These are phyloP conservation scores for Pythium utonaiense DNA, from an alignment of 352 stramenopile species.

Conservation along the genomic window DNA sequence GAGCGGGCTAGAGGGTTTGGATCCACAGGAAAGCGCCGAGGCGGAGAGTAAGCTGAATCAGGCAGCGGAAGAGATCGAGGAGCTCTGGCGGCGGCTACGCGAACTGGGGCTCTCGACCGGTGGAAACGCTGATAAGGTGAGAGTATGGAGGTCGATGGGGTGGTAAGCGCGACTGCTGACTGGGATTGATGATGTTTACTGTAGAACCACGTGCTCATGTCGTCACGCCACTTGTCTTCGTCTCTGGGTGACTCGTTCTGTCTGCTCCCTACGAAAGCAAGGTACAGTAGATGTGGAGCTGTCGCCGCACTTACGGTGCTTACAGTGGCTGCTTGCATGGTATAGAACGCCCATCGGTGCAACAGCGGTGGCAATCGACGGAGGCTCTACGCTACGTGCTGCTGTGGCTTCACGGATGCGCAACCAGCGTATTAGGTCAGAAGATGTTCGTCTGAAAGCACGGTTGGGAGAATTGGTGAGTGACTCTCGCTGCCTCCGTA, in stretches of 20 bases:
- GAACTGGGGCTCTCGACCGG: constrained; percentile 68
- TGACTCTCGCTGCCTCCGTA: constrained; percentile 14
- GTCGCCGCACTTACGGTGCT: no score
- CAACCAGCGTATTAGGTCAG: constrained; percentile 75
- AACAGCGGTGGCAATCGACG: constrained; percentile 66
- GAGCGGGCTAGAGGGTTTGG: constrained; percentile 22
- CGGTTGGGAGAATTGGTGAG: no score
- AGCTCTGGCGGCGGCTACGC: constrained; percentile 75
- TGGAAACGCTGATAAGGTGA: constrained; percentile 54
- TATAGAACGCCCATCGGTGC: constrained; percentile 46
- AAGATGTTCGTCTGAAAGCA: no score
- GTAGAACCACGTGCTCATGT: constrained; percentile 63
- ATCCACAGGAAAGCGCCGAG: constrained; percentile 35
- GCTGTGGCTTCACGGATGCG: constrained; percentile 79
- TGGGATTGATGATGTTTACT: not conserved
- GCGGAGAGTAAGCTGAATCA: constrained; percentile 62
- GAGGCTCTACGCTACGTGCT: constrained; percentile 67
- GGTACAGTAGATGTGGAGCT: constrained; percentile 20
- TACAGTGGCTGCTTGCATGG: not conserved
- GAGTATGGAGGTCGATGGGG: not conserved
- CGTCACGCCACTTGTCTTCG: constrained; percentile 74
- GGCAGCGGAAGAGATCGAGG: constrained; percentile 77
- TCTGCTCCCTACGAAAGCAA: constrained; percentile 64
- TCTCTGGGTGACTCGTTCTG: constrained; percentile 85
- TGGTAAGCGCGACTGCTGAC: not conserved